phyloP scores from a whole-genome alignment of 2,329 filamentous ascomycete species.

The Emmonsiellopsis sp. region DNA sequence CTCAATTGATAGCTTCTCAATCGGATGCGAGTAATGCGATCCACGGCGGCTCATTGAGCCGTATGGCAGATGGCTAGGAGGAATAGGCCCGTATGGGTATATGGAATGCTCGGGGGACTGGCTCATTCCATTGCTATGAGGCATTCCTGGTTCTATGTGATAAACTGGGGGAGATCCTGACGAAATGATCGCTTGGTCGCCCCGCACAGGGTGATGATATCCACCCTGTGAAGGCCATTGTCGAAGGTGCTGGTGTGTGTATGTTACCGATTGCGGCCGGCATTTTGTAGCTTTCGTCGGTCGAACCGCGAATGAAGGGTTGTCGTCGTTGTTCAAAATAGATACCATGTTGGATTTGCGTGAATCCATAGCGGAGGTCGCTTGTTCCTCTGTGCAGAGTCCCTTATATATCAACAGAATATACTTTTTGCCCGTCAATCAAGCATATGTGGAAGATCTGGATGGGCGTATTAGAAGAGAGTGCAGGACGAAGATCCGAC shows the following conservation, averaged over 20 bases:
- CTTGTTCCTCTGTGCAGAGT: neutral
- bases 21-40: neutral
- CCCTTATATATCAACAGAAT: neutral
- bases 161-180: neutral
- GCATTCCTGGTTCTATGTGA: neutral
- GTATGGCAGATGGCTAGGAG: neutral
- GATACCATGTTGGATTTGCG: constrained; percentile 31
- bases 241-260: constrained; percentile 5
- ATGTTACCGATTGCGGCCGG: neutral
- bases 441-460: neutral
- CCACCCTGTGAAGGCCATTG: constrained; percentile 2
- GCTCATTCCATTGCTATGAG: neutral
- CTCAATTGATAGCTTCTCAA: neutral
- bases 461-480: neutral
- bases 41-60: neutral
- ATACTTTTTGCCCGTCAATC: neutral
- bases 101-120: neutral
- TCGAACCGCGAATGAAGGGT: constrained; percentile 37
- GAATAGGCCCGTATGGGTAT: neutral
- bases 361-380: constrained; percentile 19
- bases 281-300: constrained; percentile 13
- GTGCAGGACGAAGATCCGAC: neutral
- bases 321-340: constrained; percentile 40
- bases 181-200: constrained; percentile 1
- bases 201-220: constrained; percentile 2